A percentile compares a stretch with the other conserved stretches of the same genome.
Evolutionary conservation across 352 stramenopile genomes (phyloP).

Genomic region (Peronosclerospora sorghi): DNA sequence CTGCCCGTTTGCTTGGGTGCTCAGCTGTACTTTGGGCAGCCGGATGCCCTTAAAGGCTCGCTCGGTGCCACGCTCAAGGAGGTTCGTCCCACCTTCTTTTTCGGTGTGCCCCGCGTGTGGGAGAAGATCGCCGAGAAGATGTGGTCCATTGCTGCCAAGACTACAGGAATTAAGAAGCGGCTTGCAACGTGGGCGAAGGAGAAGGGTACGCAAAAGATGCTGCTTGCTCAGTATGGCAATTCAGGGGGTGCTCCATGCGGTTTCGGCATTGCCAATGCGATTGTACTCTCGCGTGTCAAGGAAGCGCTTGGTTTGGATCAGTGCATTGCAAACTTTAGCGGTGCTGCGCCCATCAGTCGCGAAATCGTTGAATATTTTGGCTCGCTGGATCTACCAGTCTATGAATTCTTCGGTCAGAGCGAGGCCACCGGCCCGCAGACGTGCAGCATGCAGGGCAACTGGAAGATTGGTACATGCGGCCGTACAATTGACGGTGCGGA

Average conservation of each 20-base stretch:
- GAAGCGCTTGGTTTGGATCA: constrained; percentile 87
- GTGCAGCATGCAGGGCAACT: constrained; percentile 62
- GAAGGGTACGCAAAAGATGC: constrained; percentile 68
- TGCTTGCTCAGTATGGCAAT: constrained; percentile 75
- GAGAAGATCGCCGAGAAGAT: constrained; percentile 91
- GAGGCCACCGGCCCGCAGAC: constrained; percentile 84
- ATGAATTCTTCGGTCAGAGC: constrained; percentile 90
- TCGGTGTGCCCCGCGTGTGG: constrained; percentile 87
- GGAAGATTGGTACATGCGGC: constrained; percentile 84
- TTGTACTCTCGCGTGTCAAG: constrained; percentile 84
- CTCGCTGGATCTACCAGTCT: constrained; percentile 90
- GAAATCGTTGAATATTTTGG: constrained; percentile 92
- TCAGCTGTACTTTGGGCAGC: constrained; percentile 82
- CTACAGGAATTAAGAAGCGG: constrained; percentile 86
- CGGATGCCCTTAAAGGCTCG: constrained; percentile 85
- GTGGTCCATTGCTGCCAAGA: constrained; percentile 72
- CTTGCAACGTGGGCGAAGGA: constrained; percentile 87
- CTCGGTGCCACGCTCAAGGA: constrained; percentile 79
- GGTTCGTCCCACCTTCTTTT: constrained; percentile 83
- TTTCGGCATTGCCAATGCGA: constrained; percentile 79
- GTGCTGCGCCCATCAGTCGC: constrained; percentile 87
- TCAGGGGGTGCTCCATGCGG: constrained; percentile 80
- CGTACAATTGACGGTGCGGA: constrained; percentile 59
- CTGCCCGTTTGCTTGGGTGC: constrained; percentile 48
- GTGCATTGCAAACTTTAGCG: constrained; percentile 59